These are phyloP conservation scores for Rhizomucor pusillus DNA, from an alignment of 371 early-diverging fungal species.

Conservation along the genomic window DNA sequence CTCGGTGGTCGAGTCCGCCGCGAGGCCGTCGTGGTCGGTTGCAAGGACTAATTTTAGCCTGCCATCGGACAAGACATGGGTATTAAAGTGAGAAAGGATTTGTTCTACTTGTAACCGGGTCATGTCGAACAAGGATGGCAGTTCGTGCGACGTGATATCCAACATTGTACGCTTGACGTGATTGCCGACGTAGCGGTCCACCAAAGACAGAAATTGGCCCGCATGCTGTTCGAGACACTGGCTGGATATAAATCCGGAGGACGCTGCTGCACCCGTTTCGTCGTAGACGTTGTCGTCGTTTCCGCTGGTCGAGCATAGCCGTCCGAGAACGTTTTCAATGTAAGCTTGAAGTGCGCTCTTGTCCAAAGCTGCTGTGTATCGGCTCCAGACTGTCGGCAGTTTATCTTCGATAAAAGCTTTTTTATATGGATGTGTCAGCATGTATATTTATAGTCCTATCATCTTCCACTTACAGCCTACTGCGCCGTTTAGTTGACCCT, in stretches of 20 bases:
- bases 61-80: constrained; percentile 4
- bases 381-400: constrained; percentile 31
- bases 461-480: constrained; percentile 28
- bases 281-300: background rate
- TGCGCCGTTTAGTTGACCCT: constrained; percentile 36
- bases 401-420: constrained; percentile 41
- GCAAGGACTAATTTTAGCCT: constrained; percentile 8
- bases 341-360: constrained; percentile 16
- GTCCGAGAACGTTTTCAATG: constrained; percentile 9
- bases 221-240: constrained; percentile 12
- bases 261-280: background rate
- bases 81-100: constrained; percentile 16
- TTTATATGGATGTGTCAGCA: background rate
- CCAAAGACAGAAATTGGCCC: constrained; percentile 11
- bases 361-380: constrained; percentile 24
- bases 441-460: background rate
- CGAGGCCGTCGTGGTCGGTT: constrained; percentile 1
- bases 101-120: constrained; percentile 13
- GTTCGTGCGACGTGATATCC: constrained; percentile 15
- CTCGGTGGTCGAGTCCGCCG: constrained; percentile 4
- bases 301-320: background rate
- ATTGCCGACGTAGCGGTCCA: constrained; percentile 14
- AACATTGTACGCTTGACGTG: constrained; percentile 13
- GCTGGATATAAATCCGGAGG: constrained; percentile 4
- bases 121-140: constrained; percentile 12